Conservation (phyloP, 2,329 filamentous ascomycete species). For the Exophiala sideris region DNA sequence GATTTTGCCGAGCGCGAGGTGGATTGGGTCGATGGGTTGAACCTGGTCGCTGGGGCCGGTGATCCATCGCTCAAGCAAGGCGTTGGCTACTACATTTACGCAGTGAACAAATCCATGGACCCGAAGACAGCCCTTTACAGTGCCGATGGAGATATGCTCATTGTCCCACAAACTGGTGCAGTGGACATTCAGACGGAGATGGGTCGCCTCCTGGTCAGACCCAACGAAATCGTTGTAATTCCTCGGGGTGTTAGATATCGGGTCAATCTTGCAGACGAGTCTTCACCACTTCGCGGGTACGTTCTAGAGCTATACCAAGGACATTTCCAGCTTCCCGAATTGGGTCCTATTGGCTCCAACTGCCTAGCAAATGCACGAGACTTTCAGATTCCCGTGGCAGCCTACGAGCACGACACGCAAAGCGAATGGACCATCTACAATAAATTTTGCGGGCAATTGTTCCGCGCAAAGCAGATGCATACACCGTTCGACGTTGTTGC, state of each 20-base stretch:
- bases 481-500: constrained; percentile 75
- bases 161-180: constrained; percentile 62
- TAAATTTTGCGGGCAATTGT: constrained; percentile 67
- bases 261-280: constrained; percentile 59
- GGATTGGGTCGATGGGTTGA: constrained; percentile 55
- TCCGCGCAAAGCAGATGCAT: constrained; percentile 62
- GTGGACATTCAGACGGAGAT: constrained; percentile 70
- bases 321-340: constrained; percentile 67
- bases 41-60: constrained; percentile 55
- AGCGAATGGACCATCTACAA: constrained; percentile 54
- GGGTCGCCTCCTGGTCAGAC: constrained; percentile 67
- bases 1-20: constrained; percentile 62
- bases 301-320: constrained; percentile 71
- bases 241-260: constrained; percentile 71
- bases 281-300: constrained; percentile 61
- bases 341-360: constrained; percentile 70
- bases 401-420: constrained; percentile 55
- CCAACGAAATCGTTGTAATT: constrained; percentile 73
- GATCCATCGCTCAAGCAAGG: constrained; percentile 56
- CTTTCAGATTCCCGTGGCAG: constrained; percentile 68
- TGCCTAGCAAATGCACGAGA: constrained; percentile 69
- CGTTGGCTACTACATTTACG: constrained; percentile 56
- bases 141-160: constrained; percentile 64
- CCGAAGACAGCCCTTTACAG: constrained; percentile 54
- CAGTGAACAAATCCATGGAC: constrained; percentile 55